Percentiles rank a stretch among this genome's conserved stretches.
phyloP scores from a whole-genome alignment of 257 asterid genomes.

The Cinchona pubescens region DNA sequence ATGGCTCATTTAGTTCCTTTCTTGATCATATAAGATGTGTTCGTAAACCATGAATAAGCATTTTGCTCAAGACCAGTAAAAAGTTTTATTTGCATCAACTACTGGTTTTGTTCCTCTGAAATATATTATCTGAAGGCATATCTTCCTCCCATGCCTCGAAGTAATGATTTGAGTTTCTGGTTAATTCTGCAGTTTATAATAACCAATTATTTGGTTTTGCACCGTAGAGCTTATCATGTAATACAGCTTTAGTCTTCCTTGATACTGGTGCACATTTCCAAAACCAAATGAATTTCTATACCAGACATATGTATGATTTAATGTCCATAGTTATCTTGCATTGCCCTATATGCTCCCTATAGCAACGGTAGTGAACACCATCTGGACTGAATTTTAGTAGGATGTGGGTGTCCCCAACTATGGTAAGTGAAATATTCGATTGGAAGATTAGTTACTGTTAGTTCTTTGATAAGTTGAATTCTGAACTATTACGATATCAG shows the following conservation, averaged over 20 bases:
- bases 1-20: too few species aligned
- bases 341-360: not conserved
- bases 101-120: not conserved
- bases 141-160: not conserved
- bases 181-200: too few species aligned
- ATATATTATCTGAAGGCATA: not conserved
- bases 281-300: not conserved
- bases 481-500: not conserved
- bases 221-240: not conserved
- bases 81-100: not conserved
- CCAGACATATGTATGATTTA: not conserved
- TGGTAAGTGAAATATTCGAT: too few species aligned
- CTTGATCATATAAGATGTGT: too few species aligned
- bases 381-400: not conserved
- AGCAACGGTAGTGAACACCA: not conserved
- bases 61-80: not conserved
- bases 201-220: too few species aligned
- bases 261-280: not conserved
- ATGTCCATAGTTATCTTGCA: not conserved
- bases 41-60: too few species aligned
- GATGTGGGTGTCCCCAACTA: not conserved
- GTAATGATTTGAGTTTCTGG: not conserved
- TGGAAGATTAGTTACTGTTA: not conserved
- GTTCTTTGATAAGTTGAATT: not conserved
- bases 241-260: not conserved